Evolutionary conservation across 805 yeast species (phyloP).

Genomic region (Wickerhamomyces hampshirensis): DNA sequence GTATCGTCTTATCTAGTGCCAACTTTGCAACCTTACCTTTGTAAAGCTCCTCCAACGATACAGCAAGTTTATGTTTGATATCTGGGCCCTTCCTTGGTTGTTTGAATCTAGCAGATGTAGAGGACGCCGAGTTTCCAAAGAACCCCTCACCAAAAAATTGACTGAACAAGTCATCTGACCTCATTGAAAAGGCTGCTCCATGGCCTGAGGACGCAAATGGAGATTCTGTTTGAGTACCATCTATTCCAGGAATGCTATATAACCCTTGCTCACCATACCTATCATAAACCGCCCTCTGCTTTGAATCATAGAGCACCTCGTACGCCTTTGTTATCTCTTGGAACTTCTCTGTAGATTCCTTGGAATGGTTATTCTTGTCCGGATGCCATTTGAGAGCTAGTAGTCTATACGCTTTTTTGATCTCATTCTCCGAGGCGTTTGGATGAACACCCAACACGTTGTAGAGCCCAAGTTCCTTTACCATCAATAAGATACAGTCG

Average conservation of each 20-base stretch:
- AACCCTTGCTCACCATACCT: conserved; percentile 88
- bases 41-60: conserved; percentile 52
- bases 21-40: conserved; percentile 53
- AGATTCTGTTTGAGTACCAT: neutral
- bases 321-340: conserved; percentile 85
- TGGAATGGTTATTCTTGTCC: conserved; percentile 66
- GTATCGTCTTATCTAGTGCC: conserved; percentile 44
- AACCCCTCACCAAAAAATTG: conserved; percentile 29
- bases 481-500: conserved; percentile 47
- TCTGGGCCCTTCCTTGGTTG: conserved; percentile 41
- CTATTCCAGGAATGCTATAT: conserved; percentile 48
- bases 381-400: conserved; percentile 75
- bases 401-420: conserved; percentile 51
- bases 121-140: conserved; percentile 6
- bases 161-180: conserved; percentile 27
- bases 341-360: conserved; percentile 91
- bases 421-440: conserved; percentile 41
- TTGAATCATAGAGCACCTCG: conserved; percentile 75
- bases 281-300: conserved; percentile 85
- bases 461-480: conserved; percentile 61
- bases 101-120: neutral
- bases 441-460: conserved; percentile 53
- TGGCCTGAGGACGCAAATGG: no score
- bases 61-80: conserved; percentile 50
- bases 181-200: conserved; percentile 11